phyloP scores from a whole-genome alignment of 2,329 filamentous ascomycete genomes.

The Nigrospora oryzae region DNA sequence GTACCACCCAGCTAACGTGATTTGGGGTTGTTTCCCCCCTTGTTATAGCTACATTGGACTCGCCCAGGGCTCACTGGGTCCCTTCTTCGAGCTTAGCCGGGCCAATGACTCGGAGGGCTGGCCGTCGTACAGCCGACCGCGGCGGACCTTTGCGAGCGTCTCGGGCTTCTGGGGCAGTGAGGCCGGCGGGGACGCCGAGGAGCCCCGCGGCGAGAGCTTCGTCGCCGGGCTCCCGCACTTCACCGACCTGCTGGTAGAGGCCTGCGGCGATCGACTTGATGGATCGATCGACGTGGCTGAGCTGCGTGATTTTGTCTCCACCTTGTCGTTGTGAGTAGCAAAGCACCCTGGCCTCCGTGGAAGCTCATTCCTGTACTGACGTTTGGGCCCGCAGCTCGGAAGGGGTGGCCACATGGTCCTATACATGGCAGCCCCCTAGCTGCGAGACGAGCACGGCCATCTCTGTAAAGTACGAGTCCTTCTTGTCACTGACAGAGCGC shows the following conservation, averaged over 20 bases:
- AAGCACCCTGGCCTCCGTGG: not conserved
- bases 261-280: not conserved
- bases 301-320: not conserved
- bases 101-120: conserved; percentile 1
- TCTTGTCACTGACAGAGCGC: not conserved
- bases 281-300: not conserved
- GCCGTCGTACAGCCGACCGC: conserved; percentile 1
- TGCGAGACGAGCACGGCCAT: not conserved
- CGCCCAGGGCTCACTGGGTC: not conserved
- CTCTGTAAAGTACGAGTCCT: not conserved
- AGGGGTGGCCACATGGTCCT: not conserved
- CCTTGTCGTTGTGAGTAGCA: not conserved
- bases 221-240: not conserved
- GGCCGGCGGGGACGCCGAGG: not conserved
- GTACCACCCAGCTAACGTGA: not conserved
- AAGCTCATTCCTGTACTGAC: not conserved
- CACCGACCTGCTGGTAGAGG: conserved; percentile 1
- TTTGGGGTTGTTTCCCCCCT: no score
- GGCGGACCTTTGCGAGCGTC: not conserved
- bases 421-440: not conserved
- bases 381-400: not conserved
- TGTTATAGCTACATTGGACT: not conserved
- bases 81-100: conserved; percentile 1
- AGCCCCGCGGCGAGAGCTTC: conserved; percentile 1
- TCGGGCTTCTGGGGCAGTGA: conserved; percentile 1